phyloP scores from a whole-genome alignment of 768 basidiomycete species.

The Tricholoma furcatifolium region DNA sequence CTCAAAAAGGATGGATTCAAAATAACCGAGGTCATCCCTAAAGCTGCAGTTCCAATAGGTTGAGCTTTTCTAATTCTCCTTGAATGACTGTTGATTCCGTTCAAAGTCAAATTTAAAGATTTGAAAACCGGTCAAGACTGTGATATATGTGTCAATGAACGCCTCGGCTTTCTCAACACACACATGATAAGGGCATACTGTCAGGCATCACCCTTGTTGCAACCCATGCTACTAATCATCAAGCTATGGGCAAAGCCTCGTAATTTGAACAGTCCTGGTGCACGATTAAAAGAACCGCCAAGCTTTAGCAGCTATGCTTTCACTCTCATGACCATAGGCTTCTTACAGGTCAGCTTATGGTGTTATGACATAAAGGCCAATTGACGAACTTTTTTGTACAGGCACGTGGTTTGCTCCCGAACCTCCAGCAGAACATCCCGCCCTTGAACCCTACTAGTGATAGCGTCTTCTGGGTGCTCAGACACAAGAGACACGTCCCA shows the following conservation, averaged over 20 bases:
- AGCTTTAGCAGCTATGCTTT: constrained; percentile 66
- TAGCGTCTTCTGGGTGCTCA: constrained; percentile 32
- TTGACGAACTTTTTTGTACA: constrained; percentile 20
- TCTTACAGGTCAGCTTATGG: constrained; percentile 46
- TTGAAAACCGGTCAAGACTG: constrained; percentile 37
- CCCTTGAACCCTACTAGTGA: constrained; percentile 6
- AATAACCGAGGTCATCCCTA: constrained; percentile 25
- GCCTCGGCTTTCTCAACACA: constrained; percentile 53
- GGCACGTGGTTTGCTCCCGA: constrained; percentile 46
- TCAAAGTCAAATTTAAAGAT: constrained; percentile 52
- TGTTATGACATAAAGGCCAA: neutral
- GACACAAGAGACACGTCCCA: constrained; percentile 9
- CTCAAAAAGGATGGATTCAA: constrained; percentile 34
- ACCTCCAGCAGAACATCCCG: constrained; percentile 44
- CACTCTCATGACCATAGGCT: constrained; percentile 58
- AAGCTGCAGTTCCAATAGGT: constrained; percentile 46
- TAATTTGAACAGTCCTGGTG: constrained; percentile 46
- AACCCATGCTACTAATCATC: constrained; percentile 43
- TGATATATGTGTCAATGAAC: constrained; percentile 65
- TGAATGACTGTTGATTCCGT: neutral
- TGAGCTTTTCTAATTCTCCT: neutral
- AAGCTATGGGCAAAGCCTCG: constrained; percentile 61
- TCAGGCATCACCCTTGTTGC: constrained; percentile 40
- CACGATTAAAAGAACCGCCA: constrained; percentile 8
- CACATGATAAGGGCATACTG: constrained; percentile 52